Evolutionary conservation across 176 grass and related monocot species (phyloP), one percentile per base, ranked within the genome.

Genomic region (Ampelocalamus luodianensis): DNA sequence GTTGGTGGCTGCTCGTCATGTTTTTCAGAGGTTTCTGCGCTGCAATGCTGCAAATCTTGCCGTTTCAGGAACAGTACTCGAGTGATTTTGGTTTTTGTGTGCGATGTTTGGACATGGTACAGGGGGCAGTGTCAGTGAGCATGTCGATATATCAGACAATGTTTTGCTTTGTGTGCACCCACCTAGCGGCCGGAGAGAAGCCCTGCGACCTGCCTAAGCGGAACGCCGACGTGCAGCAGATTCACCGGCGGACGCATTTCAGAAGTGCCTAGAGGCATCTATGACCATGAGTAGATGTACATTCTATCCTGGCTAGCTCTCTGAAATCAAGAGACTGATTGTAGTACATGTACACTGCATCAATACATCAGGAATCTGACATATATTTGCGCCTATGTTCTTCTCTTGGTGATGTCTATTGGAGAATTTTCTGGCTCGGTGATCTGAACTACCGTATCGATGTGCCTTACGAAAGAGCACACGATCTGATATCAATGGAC

Each of bases 391-490:
- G 68, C 36, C 42, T 43, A 14, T 48, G 7, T 58, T 46, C 4
- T 10, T 51, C 53, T 42, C 26, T 44, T 22, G 13, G 22, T 62
- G 17, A 72, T 27, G 37, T 67, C 14, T 81, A 23, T 50, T 93
- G 95, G 83, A 95, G 87, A 66, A 98, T 98, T 72, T 93, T 98
- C 86, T 98, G 95, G 95, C 73, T 95, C 0, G 95, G 95, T 40
- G 95, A 98, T 74, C 88, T 98, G 68, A 98, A 98, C 65, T 98
- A 98, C 68, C 89, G 95, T 16, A 85, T 98, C n/a, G 91, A 95
- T 65, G 87, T 93, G 74, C 20, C 95, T 48, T 95, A 90, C 85
- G 85, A 93, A 59, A 80, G 51, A 76, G 89, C 83, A 8, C 93
- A 95, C 61, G 80, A 91, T 72, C 85, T 95, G 5, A 76, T 93